Evolutionary conservation across 257 asterid species (phyloP).

Genomic region (Primulina tabacum): DNA sequence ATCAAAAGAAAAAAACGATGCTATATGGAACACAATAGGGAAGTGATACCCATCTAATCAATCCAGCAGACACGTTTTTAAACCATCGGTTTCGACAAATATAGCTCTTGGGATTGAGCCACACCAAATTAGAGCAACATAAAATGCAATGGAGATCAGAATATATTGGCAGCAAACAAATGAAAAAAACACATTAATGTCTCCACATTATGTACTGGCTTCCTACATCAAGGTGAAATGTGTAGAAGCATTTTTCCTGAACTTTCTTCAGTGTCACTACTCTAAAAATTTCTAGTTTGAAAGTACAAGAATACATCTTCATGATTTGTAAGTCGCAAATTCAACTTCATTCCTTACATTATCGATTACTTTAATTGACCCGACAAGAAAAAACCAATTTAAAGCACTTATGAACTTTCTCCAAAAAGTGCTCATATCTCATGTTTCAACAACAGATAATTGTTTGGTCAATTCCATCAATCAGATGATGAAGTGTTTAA

Average conservation of each 20-base stretch:
- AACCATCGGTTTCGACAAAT: background rate
- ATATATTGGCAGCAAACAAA: background rate
- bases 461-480: constrained; percentile 9
- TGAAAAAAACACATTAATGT: background rate
- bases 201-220: too few relatives aligned
- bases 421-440: background rate
- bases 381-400: background rate
- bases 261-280: too few relatives aligned
- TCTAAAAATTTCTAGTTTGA: too few relatives aligned
- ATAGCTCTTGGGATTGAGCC: background rate
- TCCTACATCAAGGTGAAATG: too few relatives aligned
- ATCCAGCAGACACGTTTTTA: background rate
- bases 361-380: background rate
- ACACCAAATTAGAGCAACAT: background rate
- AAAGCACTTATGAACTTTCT: background rate
- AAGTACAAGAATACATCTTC: too few relatives aligned
- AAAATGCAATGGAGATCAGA: background rate
- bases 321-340: background rate
- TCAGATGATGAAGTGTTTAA: constrained; percentile 2
- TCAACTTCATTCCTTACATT: background rate
- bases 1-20: too few relatives aligned
- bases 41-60: background rate
- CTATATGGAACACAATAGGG: background rate
- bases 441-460: background rate
- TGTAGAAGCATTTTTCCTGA: too few relatives aligned